Evolutionary conservation across 1,284 basidiomycete species (phyloP), one percentile per base, ranked within the genome.

Genomic region (Acaromyces ingoldii): DNA sequence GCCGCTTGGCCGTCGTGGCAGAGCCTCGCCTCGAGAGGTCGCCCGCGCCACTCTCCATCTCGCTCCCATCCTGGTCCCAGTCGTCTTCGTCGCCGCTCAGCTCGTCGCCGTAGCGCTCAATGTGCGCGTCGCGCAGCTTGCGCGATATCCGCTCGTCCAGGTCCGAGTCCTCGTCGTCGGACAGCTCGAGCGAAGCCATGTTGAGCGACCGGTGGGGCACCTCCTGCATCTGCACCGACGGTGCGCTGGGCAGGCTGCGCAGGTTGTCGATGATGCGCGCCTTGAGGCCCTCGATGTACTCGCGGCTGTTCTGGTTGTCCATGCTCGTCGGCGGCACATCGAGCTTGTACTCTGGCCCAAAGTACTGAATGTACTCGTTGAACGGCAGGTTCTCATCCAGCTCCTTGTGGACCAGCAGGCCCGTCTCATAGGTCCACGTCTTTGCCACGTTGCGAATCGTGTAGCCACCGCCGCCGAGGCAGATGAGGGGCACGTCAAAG

Each of bases 281-380:
- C 61, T 86, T 88, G 63, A 40, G 85, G 56, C 82, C 82, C 55
- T 95, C 86, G 19, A 98, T 77, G 42, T 89, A 89, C 66, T 91
- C 86, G 62, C 83, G 83, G 51, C 87, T 77, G 75, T 98, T 98
- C 70, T 89, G 78, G 74, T 98, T 91, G 58, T 95, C 91, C 85
- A 95, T 90, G 72, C 96, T 96, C 62, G 87, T 97, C 55, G 82
- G 82, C 9, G 85, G 82, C 2, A 98, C 92, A 69, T 96, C 91
- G 26, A 98, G 81, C 63, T 92, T 83, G 78, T 93, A 98, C 53
- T 91, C 82, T 11, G 95, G 95, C 0, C 92, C 93, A 76, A 92
- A 98, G 85, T 92, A 98, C 76, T 97, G 92, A 74, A 96, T 89
- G 76, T 91, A 96, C 67, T 92, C 87, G 76, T 89, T 95, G 84